These are phyloP conservation scores for Chrysanthemum makinoi DNA, from an alignment of 129 eudicot species.

Conservation along the genomic window DNA sequence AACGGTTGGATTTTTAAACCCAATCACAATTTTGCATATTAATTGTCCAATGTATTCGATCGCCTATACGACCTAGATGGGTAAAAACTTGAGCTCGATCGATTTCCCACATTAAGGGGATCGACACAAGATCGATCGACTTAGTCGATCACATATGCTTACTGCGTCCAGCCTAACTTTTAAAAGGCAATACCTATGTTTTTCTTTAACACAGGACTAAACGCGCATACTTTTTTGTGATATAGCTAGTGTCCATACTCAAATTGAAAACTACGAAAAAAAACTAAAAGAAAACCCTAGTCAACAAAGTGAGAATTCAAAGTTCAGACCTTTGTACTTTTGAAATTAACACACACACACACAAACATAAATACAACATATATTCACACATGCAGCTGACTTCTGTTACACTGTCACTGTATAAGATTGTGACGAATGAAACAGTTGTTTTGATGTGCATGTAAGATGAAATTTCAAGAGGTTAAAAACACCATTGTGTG, in stretches of 20 bases:
- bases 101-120: no score
- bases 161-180: no score
- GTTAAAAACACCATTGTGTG: background rate
- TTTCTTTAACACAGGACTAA: no score
- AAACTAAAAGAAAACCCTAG: slow-evolving; percentile 12
- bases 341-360: slow-evolving; percentile 6
- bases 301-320: slow-evolving; percentile 13
- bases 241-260: background rate
- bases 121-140: no score
- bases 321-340: slow-evolving; percentile 20
- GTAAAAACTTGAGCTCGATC: no score
- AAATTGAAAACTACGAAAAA: background rate
- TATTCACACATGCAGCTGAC: slow-evolving; percentile 23
- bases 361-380: background rate
- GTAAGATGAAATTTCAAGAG: slow-evolving; percentile 8
- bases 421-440: slow-evolving; percentile 28
- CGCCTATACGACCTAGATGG: no score
- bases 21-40: no score
- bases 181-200: no score
- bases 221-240: no score
- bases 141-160: no score
- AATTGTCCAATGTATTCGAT: no score
- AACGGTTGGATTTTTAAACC: no score
- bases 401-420: slow-evolving; percentile 29
- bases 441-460: slow-evolving; percentile 27